These are phyloP conservation scores for Martiniozyma asiatica DNA, from an alignment of 1,139 yeast species.

Conservation along the genomic window DNA sequence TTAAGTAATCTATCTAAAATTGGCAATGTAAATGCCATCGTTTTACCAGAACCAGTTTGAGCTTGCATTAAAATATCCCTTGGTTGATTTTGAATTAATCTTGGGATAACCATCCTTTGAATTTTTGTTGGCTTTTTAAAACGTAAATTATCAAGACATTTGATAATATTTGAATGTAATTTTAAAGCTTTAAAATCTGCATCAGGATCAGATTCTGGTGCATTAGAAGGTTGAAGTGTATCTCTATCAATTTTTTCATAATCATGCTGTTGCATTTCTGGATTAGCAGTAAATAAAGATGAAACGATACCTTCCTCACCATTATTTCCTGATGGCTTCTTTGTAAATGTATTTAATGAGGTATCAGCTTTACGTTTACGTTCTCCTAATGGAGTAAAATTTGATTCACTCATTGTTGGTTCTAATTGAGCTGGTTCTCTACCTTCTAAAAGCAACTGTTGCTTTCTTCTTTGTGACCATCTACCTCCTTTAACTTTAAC, in stretches of 20 bases:
- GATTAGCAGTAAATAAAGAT: constrained; percentile 72
- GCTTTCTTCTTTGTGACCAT: constrained; percentile 69
- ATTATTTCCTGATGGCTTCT: constrained; percentile 12
- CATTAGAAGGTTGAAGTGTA: constrained; percentile 61
- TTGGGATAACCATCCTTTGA: constrained; percentile 75
- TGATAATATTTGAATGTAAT: constrained; percentile 39
- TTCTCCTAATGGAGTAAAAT: constrained; percentile 7
- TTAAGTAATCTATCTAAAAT: constrained; percentile 62
- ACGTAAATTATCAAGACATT: constrained; percentile 48
- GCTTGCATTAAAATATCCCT: constrained; percentile 79
- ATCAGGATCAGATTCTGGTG: constrained; percentile 61
- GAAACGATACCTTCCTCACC: constrained; percentile 50
- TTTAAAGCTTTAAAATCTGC: constrained; percentile 55
- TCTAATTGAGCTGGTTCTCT: constrained; percentile 17
- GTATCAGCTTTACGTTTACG: not conserved
- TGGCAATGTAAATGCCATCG: constrained; percentile 76
- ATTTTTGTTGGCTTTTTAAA: constrained; percentile 73
- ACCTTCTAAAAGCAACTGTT: constrained; percentile 37
- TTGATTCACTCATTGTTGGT: constrained; percentile 6
- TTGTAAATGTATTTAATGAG: not conserved
- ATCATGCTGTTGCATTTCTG: constrained; percentile 27
- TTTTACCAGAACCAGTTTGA: constrained; percentile 94
- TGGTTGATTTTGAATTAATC: constrained; percentile 24
- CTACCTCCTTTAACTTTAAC: constrained; percentile 53
- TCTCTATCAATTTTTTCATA: constrained; percentile 23